These are phyloP conservation scores for Orobanche coerulescens DNA, from an alignment of 257 asterid species.

Conservation along the genomic window DNA sequence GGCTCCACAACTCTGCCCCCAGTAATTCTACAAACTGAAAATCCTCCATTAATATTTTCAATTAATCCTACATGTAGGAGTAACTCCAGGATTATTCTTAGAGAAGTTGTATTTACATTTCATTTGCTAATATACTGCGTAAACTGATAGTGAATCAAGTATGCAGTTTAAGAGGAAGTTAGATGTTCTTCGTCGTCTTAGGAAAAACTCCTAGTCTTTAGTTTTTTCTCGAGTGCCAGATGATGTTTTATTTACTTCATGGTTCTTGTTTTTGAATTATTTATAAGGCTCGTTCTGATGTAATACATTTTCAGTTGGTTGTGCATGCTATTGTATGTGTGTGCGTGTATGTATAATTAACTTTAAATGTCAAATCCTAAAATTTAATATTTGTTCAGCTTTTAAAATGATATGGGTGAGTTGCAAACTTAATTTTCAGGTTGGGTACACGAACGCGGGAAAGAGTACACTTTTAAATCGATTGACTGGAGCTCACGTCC, in stretches of 20 bases:
- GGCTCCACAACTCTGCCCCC: no score
- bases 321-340: background rate
- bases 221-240: background rate
- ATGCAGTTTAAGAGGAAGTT: background rate
- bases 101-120: background rate
- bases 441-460: slow-evolving; percentile 98
- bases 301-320: background rate
- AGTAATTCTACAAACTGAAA: no score
- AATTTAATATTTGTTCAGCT: background rate
- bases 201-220: background rate
- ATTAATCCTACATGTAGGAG: background rate
- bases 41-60: no score
- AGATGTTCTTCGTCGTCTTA: background rate
- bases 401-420: slow-evolving; percentile 2
- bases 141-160: background rate
- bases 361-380: background rate
- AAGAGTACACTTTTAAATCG: slow-evolving; percentile 87
- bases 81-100: background rate
- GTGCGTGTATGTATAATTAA: background rate
- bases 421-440: slow-evolving; percentile 38
- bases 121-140: background rate
- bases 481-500: slow-evolving; percentile 91
- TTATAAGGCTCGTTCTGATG: background rate
- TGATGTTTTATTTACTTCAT: background rate
- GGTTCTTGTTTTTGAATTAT: background rate